Evolutionary conservation across 2,329 filamentous ascomycete genomes (phyloP), one percentile per base, ranked within the genome.

Genomic region (Colletotrichum chrysophilum): DNA sequence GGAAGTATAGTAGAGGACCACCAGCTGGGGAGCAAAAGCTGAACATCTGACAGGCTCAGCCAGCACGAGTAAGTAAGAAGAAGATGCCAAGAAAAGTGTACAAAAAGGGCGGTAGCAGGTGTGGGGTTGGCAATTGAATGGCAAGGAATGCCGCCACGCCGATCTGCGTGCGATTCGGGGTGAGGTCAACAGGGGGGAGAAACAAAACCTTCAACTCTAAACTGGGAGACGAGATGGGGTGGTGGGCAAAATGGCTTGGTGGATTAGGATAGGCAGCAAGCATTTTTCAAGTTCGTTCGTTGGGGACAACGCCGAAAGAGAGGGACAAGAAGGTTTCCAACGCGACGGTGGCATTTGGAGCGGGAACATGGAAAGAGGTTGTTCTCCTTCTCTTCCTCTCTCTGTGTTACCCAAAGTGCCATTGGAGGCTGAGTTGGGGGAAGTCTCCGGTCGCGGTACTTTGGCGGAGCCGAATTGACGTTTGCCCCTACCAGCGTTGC

Each of bases 121-220:
- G 66, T 69, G 66, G 32, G 66, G 61, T 64, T 58, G 34, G 55
- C 7, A 21, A 43, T 12, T n/a, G 26, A 32, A 34, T 14, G 55
- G 55, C 38, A 36, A 38, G 58, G 66, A 56, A 64, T 73, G 71
- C 66, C 43, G 65, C 32, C 43, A 32, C 66, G 71, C 56, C 71
- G 71, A 74, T 74, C 66, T 18, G 66, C 60, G 38, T 62, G 38
- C 34, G 38, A 73, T 61, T 64, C n/a, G 58, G 66, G 32, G 55
- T 43, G 48, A 56, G 18, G 58, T 30, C 21, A 34, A 30, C 66
- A 65, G 67, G 71, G 71, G 67, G 5, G 26, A 34, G 60, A 70
- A 36, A 70, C 60, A 65, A 48, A 60, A 58, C 58, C 48, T 48
- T 34, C 71, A 71, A 74, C 71, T 74, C 48, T 71, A 71, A 71